These are phyloP conservation scores for Anacardium occidentale DNA, from an alignment of 345 rosid genomes.

Conservation along the genomic window DNA sequence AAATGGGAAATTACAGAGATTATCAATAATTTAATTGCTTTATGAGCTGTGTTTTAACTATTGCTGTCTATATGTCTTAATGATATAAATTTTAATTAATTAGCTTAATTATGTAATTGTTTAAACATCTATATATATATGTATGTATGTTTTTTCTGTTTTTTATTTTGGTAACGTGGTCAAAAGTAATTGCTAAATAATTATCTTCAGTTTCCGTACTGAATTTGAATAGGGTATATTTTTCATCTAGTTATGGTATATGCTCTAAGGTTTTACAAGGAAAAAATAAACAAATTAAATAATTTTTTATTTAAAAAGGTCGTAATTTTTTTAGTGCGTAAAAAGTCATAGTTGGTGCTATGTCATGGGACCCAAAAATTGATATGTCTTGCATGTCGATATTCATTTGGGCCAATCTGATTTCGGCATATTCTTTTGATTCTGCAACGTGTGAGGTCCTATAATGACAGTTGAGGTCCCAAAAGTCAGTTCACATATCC, in stretches of 20 bases:
- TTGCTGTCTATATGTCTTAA: neutral
- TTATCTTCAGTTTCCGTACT: too few relatives aligned
- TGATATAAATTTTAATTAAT: too few relatives aligned
- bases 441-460: neutral
- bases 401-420: neutral
- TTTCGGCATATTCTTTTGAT: neutral
- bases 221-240: too few relatives aligned
- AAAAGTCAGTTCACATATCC: neutral
- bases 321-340: too few relatives aligned
- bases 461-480: neutral
- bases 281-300: too few relatives aligned
- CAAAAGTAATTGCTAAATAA: too few relatives aligned
- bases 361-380: neutral
- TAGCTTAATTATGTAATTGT: neutral
- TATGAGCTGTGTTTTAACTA: neutral
- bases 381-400: neutral
- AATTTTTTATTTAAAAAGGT: too few relatives aligned
- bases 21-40: neutral
- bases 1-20: neutral
- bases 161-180: too few relatives aligned
- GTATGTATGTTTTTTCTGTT: too few relatives aligned
- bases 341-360: neutral
- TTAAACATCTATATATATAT: too few relatives aligned
- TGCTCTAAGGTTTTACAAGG: neutral
- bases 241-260: too few relatives aligned